Percentiles rank a stretch among this genome's conserved stretches.
phyloP scores from a whole-genome alignment of 176 grass and related monocot species.

The Triticum dicoccoides region DNA sequence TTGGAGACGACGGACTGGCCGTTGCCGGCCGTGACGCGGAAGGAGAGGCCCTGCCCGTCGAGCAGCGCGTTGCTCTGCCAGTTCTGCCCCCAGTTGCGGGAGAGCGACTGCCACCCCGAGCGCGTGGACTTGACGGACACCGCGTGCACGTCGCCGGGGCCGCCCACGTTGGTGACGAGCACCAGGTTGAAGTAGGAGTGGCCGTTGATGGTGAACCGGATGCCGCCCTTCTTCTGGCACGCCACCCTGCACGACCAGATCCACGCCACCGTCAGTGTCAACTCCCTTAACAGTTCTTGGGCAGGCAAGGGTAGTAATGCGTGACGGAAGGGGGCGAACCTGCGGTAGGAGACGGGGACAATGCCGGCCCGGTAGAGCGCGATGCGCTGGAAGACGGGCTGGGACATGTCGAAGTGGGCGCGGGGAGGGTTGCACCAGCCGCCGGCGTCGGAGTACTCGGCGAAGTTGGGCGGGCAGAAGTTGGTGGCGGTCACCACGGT shows the following conservation, averaged over 20 bases:
- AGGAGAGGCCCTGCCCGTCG: slow-evolving; percentile 51
- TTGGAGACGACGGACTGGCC: slow-evolving; percentile 47
- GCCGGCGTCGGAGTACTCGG: slow-evolving; percentile 60
- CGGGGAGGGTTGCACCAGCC: slow-evolving; percentile 92
- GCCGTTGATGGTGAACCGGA: slow-evolving; percentile 85
- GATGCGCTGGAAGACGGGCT: slow-evolving; percentile 88
- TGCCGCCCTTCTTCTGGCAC: slow-evolving; percentile 82
- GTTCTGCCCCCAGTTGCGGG: slow-evolving; percentile 94
- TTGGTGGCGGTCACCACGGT: slow-evolving; percentile 89
- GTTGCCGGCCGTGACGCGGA: slow-evolving; percentile 60
- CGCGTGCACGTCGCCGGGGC: slow-evolving; percentile 70
- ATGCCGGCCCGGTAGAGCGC: slow-evolving; percentile 81
- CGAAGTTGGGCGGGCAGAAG: slow-evolving; percentile 91
- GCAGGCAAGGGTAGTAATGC: fast-evolving
- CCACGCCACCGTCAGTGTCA: neutral
- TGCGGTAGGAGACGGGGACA: slow-evolving; percentile 74
- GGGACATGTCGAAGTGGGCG: slow-evolving; percentile 81
- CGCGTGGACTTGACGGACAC: slow-evolving; percentile 49
- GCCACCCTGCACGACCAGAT: slow-evolving; percentile 24
- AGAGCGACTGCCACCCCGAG: slow-evolving; percentile 54
- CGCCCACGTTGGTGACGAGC: slow-evolving; percentile 80
- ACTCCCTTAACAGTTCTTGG: neutral
- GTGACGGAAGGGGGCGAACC: neutral
- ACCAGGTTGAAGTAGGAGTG: slow-evolving; percentile 96
- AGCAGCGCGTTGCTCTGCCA: slow-evolving; percentile 74